Percentiles rank a stretch among this genome's conserved stretches.
Evolutionary conservation across 805 yeast species (phyloP).

Genomic region (Hanseniaspora lindneri): DNA sequence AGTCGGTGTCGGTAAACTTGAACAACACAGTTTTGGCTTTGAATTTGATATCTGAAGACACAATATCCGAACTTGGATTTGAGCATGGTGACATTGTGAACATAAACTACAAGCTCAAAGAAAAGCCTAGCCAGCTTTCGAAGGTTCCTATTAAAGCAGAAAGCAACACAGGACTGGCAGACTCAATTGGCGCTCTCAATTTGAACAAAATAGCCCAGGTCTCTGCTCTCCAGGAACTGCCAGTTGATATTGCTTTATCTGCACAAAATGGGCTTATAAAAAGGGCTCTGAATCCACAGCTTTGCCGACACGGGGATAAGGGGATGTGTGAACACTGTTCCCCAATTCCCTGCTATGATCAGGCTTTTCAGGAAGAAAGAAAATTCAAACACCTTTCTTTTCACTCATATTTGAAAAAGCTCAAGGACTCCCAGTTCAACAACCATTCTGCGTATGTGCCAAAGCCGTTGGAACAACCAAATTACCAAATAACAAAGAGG

Average conservation of each 20-base stretch:
- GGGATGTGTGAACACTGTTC: slow-evolving; percentile 98
- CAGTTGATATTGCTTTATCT: slow-evolving; percentile 57
- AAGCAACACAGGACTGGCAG: slow-evolving; percentile 14
- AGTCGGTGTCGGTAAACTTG: neutral
- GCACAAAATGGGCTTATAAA: slow-evolving; percentile 59
- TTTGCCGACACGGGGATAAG: slow-evolving; percentile 79
- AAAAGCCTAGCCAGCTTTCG: slow-evolving; percentile 4
- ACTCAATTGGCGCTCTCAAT: slow-evolving; percentile 17
- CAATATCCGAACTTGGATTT: slow-evolving; percentile 37
- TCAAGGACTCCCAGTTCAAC: slow-evolving; percentile 42
- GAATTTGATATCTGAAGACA: slow-evolving; percentile 20
- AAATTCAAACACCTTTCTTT: slow-evolving; percentile 80
- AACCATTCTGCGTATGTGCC: slow-evolving; percentile 62
- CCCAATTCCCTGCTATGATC: slow-evolving; percentile 92
- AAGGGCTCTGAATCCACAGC: slow-evolving; percentile 31
- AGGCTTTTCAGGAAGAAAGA: slow-evolving; percentile 56
- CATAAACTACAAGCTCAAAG: slow-evolving; percentile 29
- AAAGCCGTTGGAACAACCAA: slow-evolving; percentile 64
- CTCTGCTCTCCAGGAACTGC: slow-evolving; percentile 38
- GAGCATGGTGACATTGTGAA: slow-evolving; percentile 52
- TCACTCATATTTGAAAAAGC: slow-evolving; percentile 66
- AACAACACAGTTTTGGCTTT: neutral
- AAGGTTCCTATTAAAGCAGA: slow-evolving; percentile 10
- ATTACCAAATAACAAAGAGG: slow-evolving; percentile 46
- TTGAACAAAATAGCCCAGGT: slow-evolving; percentile 14